Conservation (phyloP, 345 rosid species). For the Pistacia atlantica region DNA sequence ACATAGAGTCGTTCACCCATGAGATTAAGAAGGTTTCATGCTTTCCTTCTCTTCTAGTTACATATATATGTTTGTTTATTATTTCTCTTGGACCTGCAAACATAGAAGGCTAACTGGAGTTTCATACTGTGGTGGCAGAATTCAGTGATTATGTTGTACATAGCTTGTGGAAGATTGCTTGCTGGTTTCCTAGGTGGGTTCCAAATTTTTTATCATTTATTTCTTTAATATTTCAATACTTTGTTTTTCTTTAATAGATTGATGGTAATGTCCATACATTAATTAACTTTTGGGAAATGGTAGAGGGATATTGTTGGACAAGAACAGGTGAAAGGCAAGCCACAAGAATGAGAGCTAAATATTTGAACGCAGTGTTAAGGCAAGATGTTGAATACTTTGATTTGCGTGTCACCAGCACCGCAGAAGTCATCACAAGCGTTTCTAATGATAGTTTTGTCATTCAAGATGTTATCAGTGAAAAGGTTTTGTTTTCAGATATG, state of each 20-base stretch:
- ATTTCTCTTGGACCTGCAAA: neutral
- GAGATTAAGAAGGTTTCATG: slow-evolving; percentile 42
- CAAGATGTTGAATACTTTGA: slow-evolving; percentile 85
- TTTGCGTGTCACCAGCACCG: slow-evolving; percentile 65
- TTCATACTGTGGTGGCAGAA: slow-evolving; percentile 46
- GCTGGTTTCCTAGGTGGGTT: slow-evolving; percentile 68
- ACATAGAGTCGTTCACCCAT: slow-evolving; percentile 34
- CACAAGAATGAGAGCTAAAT: slow-evolving; percentile 67
- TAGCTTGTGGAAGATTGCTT: slow-evolving; percentile 72
- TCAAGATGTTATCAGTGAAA: slow-evolving; percentile 81
- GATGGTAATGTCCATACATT: no score
- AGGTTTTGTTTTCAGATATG: slow-evolving; percentile 28
- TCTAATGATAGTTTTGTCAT: slow-evolving; percentile 71
- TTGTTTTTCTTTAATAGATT: neutral
- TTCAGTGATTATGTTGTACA: slow-evolving; percentile 55
- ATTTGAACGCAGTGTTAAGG: slow-evolving; percentile 72
- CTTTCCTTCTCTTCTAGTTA: neutral
- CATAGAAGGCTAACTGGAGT: neutral
- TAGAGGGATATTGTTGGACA: slow-evolving; percentile 86
- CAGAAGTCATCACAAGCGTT: slow-evolving; percentile 77
- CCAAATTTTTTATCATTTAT: neutral
- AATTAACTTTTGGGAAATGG: neutral
- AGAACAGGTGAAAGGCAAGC: slow-evolving; percentile 89
- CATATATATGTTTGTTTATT: neutral
- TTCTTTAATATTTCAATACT: neutral